Evolutionary conservation across 768 basidiomycete species (phyloP), one percentile per base, ranked within the genome.

Genomic region (Mycena vulgaris): DNA sequence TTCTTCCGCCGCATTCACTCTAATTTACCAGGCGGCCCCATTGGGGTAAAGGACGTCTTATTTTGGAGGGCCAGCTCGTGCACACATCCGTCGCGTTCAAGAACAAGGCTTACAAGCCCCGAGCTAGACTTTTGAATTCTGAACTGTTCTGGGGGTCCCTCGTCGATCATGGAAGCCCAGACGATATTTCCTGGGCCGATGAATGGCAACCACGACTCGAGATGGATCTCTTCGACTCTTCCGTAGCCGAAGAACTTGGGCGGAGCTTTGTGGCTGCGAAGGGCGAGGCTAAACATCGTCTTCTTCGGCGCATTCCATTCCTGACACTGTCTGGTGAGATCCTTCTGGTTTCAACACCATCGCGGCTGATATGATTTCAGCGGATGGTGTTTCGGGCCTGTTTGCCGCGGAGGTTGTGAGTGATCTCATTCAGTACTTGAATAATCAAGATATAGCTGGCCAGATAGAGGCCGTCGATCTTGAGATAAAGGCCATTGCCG

Each of bases 161-260:
- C 48, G 27, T 49, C 25, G 48, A 25, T 5, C 7, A 16, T 2
- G 48, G 48, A 13, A 28, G 10, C 14, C 2, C 3, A 11, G 25
- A 49, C 3, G 11, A 49, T 13, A 49, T 49, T 49, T 49, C n/a
- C 6, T 47, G 45, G 45, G 45, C 45, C 4, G 23, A 5, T 13
- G n/a, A 5, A 23, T 47, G 45, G 45, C 14, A 47, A 5, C 5
- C 21, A 47, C n/a, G 21, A n/a, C 55, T 56, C 14, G 56, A 57
- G 25, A 55, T 55, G 53, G 53, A 55, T 37, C 31, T 55, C 23
- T 55, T 55, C 33, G 53, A 55, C 33, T 35, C 19, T 8, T 33
- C 31, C 6, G 9, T 6, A 10, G 53, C 33, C 14, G n/a, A 13
- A 35, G 33, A n/a, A 4, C 1, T 37, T 37, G 53, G 53, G 9